phyloP scores from a whole-genome alignment of 805 yeast genomes.

The Blastobotrys parvus region DNA sequence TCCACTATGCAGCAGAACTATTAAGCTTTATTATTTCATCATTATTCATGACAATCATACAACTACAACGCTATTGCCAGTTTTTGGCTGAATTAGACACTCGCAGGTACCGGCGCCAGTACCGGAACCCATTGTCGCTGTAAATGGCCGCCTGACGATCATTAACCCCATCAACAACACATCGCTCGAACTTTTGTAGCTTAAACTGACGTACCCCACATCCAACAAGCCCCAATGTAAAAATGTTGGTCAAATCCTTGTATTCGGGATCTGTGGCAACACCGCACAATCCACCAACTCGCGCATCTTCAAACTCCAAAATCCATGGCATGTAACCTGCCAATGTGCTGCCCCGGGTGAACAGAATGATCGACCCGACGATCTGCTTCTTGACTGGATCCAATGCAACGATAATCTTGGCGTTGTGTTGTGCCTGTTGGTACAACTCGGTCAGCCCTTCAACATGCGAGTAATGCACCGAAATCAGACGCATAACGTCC shows the following conservation, averaged over 20 bases:
- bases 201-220: conserved; percentile 44
- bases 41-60: too few relatives aligned
- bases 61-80: neutral
- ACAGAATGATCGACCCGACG: conserved; percentile 35
- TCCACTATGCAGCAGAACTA: too few relatives aligned
- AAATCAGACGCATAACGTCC: conserved; percentile 36
- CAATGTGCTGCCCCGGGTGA: conserved; percentile 38
- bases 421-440: conserved; percentile 27
- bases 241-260: conserved; percentile 43
- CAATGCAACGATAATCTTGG: conserved; percentile 42
- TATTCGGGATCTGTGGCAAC: conserved; percentile 45
- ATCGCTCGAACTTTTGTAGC: conserved; percentile 23
- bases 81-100: neutral
- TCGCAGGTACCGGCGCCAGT: conserved; percentile 19
- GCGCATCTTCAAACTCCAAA: conserved; percentile 31
- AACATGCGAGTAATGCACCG: conserved; percentile 18
- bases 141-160: conserved; percentile 15
- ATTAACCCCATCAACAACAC: conserved; percentile 23
- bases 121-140: conserved; percentile 19
- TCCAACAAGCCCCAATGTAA: conserved; percentile 49
- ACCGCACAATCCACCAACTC: conserved; percentile 45
- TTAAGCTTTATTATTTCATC: too few relatives aligned
- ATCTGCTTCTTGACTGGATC: conserved; percentile 46
- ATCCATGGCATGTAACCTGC: conserved; percentile 46
- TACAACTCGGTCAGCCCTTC: conserved; percentile 21